A percentile compares a stretch with the other conserved stretches of the same genome.
Evolutionary conservation across 1,139 yeast genomes (phyloP).

Genomic region (Fermentozyma sake): DNA sequence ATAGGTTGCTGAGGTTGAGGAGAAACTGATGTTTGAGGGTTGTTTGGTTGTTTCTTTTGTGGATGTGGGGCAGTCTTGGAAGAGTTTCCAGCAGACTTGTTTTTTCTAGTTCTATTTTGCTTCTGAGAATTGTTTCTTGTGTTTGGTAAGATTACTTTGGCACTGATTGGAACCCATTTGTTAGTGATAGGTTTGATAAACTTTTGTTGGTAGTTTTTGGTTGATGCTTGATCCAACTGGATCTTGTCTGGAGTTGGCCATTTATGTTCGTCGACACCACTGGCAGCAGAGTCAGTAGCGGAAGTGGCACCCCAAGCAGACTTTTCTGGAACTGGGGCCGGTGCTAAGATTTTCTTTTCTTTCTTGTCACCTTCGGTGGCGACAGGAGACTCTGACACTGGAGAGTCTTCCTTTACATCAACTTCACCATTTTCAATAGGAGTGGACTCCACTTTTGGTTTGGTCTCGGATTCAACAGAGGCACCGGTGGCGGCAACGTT

Average conservation of each 20-base stretch:
- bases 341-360: constrained; percentile 49
- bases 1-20: constrained; percentile 2
- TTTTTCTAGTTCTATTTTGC: constrained; percentile 32
- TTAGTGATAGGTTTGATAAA: constrained; percentile 59
- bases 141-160: constrained; percentile 56
- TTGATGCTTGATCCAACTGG: constrained; percentile 17
- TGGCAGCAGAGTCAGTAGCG: constrained; percentile 20
- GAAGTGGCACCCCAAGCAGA: constrained; percentile 62
- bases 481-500: constrained; percentile 36
- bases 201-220: constrained; percentile 40
- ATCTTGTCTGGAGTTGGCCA: constrained; percentile 58
- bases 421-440: constrained; percentile 10
- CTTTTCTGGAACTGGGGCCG: constrained; percentile 72
- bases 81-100: constrained; percentile 20
- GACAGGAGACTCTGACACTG: constrained; percentile 3
- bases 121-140: constrained; percentile 23
- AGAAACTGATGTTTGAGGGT: constrained; percentile 3
- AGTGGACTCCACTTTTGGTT: constrained; percentile 3
- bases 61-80: no score
- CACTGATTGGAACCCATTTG: constrained; percentile 88
- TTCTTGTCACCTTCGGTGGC: constrained; percentile 13
- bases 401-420: no score
- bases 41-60: constrained; percentile 9
- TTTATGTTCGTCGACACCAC: constrained; percentile 41
- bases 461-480: constrained; percentile 4